phyloP scores from a whole-genome alignment of 805 yeast species.

The Wickerhamomyces hampshirensis region DNA sequence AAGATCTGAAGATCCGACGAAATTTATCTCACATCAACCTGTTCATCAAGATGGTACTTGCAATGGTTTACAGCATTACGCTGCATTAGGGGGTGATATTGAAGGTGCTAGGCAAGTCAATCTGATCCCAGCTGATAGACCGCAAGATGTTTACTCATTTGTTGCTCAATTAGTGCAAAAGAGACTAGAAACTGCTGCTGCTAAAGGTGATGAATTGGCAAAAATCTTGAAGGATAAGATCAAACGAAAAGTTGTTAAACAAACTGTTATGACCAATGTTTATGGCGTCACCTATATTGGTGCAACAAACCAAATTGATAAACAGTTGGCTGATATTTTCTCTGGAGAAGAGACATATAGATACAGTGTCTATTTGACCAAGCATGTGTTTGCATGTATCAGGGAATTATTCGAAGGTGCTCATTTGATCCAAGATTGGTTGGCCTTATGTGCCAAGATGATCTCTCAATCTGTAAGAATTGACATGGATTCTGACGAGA shows the following conservation, averaged over 20 bases:
- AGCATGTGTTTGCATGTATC: constrained; percentile 75
- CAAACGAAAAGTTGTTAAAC: constrained; percentile 86
- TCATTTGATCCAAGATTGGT: constrained; percentile 94
- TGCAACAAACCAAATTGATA: constrained; percentile 83
- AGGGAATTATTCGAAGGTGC: constrained; percentile 88
- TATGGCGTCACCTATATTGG: constrained; percentile 96
- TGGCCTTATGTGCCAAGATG: constrained; percentile 77
- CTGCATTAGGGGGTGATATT: constrained; percentile 80
- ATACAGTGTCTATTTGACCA: constrained; percentile 62
- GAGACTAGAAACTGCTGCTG: constrained; percentile 50
- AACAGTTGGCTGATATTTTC: constrained; percentile 61
- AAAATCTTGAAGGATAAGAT: constrained; percentile 45
- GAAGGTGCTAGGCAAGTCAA: constrained; percentile 83
- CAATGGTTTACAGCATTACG: constrained; percentile 82
- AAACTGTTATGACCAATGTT: constrained; percentile 97
- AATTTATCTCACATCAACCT: constrained; percentile 65
- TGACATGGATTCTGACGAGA: constrained; percentile 46
- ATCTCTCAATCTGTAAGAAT: constrained; percentile 74
- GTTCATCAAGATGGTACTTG: constrained; percentile 88
- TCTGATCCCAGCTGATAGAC: constrained; percentile 62
- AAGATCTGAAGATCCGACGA: constrained; percentile 57
- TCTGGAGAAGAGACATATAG: constrained; percentile 45
- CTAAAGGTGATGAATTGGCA: constrained; percentile 50
- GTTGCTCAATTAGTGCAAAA: constrained; percentile 62
- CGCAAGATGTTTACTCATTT: constrained; percentile 71